Evolutionary conservation across 768 basidiomycete genomes (phyloP).

Genomic region (Lactarius deliciosus): DNA sequence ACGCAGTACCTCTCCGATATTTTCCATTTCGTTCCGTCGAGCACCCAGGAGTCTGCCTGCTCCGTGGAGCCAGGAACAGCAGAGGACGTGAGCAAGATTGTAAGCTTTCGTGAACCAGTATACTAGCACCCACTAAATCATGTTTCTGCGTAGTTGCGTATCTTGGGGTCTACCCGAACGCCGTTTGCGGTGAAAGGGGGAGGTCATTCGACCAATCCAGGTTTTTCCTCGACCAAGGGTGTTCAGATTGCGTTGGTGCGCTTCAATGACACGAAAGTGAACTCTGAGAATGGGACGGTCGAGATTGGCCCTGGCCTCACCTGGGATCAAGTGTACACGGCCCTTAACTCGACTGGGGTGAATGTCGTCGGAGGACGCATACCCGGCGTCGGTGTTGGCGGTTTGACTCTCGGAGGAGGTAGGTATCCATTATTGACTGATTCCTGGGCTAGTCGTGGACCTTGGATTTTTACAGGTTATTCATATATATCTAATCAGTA

Average conservation of each 20-base stretch:
- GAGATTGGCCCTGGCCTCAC: constrained; percentile 31
- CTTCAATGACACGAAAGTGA: constrained; percentile 24
- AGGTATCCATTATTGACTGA: neutral
- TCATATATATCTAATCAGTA: constrained; percentile 36
- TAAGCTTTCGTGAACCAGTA: neutral
- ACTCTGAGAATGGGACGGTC: constrained; percentile 19
- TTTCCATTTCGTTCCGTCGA: constrained; percentile 23
- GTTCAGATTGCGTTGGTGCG: constrained; percentile 33
- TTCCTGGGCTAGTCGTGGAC: neutral
- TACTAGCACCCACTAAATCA: neutral
- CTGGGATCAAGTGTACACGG: constrained; percentile 34
- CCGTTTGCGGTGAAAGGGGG: constrained; percentile 33
- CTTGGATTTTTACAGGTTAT: constrained; percentile 31
- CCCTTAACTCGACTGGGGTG: constrained; percentile 27
- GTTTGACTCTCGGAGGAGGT: constrained; percentile 34
- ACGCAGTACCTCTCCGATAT: constrained; percentile 12
- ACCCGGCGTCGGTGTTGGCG: constrained; percentile 32
- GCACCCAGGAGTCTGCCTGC: constrained; percentile 23
- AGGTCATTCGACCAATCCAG: constrained; percentile 31
- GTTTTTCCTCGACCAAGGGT: constrained; percentile 34
- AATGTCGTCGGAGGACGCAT: constrained; percentile 33
- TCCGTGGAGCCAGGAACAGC: constrained; percentile 30
- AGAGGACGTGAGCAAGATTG: constrained; percentile 28
- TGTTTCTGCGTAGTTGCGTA: constrained; percentile 7
- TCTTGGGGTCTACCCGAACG: constrained; percentile 18